phyloP scores from a whole-genome alignment of 2,329 filamentous ascomycete genomes.

The Colletotrichum sp. region DNA sequence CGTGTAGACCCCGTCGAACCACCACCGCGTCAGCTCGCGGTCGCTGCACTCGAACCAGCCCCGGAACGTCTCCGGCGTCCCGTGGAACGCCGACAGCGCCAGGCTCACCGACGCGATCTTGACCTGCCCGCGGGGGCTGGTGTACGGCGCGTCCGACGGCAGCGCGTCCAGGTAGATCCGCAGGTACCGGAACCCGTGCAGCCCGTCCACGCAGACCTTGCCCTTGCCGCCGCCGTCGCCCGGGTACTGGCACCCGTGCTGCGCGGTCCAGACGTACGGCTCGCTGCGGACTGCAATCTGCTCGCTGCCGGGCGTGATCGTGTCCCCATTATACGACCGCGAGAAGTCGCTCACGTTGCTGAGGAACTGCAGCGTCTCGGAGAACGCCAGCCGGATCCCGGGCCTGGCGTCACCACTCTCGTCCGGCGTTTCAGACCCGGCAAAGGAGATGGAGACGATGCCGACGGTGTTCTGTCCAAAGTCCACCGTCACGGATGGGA shows the following conservation, averaged over 20 bases:
- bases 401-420: slow-evolving; percentile 29
- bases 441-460: slow-evolving; percentile 46
- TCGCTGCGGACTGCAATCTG: slow-evolving; percentile 50
- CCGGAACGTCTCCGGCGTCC: slow-evolving; percentile 52
- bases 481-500: slow-evolving; percentile 50
- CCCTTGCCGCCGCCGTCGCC: slow-evolving; percentile 20
- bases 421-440: slow-evolving; percentile 31
- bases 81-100: slow-evolving; percentile 49
- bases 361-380: slow-evolving; percentile 51
- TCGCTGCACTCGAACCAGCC: slow-evolving; percentile 61
- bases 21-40: slow-evolving; percentile 52
- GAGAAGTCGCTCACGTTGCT: slow-evolving; percentile 52
- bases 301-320: slow-evolving; percentile 51
- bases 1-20: slow-evolving; percentile 59
- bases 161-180: slow-evolving; percentile 53
- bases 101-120: slow-evolving; percentile 47
- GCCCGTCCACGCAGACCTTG: slow-evolving; percentile 55
- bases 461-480: slow-evolving; percentile 55
- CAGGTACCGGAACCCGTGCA: slow-evolving; percentile 59
- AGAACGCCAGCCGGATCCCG: slow-evolving; percentile 52
- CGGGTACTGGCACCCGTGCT: slow-evolving; percentile 45
- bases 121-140: slow-evolving; percentile 45
- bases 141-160: slow-evolving; percentile 47
- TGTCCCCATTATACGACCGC: slow-evolving; percentile 45
- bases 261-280: slow-evolving; percentile 49